Evolutionary conservation across 2,329 filamentous ascomycete species (phyloP).

Genomic region (Diplodia mutila): DNA sequence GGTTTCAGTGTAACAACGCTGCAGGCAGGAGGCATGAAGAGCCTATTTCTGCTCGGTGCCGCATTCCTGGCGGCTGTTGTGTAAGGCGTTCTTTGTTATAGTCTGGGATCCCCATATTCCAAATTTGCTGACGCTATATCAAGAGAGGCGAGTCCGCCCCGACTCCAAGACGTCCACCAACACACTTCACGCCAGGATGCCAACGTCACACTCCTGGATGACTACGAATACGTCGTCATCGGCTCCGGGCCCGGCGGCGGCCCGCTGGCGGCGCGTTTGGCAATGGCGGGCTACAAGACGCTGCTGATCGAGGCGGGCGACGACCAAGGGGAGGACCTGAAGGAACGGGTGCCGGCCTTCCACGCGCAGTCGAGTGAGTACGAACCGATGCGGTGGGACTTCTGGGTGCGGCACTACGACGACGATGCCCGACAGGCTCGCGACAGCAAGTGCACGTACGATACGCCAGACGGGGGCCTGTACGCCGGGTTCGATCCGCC

Average conservation of each 20-base stretch:
- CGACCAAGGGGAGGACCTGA: constrained; percentile 55
- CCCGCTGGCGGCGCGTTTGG: constrained; percentile 62
- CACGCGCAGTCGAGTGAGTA: constrained; percentile 61
- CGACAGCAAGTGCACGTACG: constrained; percentile 64
- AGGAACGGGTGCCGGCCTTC: constrained; percentile 60
- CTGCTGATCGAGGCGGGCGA: constrained; percentile 66
- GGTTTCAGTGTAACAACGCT: not conserved
- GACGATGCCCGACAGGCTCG: constrained; percentile 57
- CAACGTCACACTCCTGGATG: not conserved
- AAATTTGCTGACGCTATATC: not conserved
- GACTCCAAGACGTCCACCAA: too few relatives aligned
- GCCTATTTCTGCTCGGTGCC: not conserved
- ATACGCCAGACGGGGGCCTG: constrained; percentile 53
- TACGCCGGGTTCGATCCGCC: constrained; percentile 61
- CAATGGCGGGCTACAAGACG: constrained; percentile 61
- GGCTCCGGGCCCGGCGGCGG: constrained; percentile 64
- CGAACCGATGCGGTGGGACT: constrained; percentile 63
- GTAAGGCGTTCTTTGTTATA: not conserved
- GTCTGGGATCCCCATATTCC: not conserved
- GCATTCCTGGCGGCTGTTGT: not conserved
- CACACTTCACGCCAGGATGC: not conserved
- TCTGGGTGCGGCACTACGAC: constrained; percentile 64
- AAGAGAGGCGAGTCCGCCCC: not conserved
- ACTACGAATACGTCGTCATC: constrained; percentile 66
- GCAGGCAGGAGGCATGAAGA: not conserved